Conservation (phyloP, 192 early-diverging fungal genomes). For the Fimicolochytrium jonesii region DNA sequence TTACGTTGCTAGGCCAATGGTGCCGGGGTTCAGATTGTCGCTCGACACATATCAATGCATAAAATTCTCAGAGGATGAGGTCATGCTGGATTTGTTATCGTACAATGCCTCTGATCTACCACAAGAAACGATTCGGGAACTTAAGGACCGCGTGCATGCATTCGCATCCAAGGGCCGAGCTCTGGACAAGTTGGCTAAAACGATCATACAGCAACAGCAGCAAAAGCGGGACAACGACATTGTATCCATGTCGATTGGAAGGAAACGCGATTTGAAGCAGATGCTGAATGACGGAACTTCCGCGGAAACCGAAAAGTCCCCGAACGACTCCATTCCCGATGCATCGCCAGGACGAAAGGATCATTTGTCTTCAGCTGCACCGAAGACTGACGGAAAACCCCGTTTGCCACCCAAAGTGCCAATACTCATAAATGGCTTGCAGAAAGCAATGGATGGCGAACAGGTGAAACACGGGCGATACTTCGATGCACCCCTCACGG, state of each 20-base stretch:
- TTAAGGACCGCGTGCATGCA: constrained; percentile 1
- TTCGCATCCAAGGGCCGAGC: not conserved
- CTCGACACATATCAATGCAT: too few species aligned
- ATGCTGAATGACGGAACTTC: too few species aligned
- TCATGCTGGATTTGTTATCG: not conserved
- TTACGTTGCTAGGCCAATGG: not conserved
- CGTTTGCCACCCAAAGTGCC: not conserved
- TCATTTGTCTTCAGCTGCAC: too few species aligned
- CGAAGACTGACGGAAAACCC: too few species aligned
- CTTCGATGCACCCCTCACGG: constrained; percentile 1
- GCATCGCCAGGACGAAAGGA: too few species aligned
- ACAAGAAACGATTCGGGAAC: not conserved
- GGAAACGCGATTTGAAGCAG: too few species aligned
- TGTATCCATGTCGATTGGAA: too few species aligned
- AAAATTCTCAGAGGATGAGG: constrained; percentile 13
- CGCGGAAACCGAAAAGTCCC: too few species aligned
- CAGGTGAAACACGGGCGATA: not conserved
- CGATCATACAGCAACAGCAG: not conserved
- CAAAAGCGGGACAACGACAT: too few species aligned
- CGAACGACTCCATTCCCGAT: too few species aligned
- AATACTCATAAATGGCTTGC: constrained; percentile 5
- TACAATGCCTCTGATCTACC: not conserved
- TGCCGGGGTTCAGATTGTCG: not conserved
- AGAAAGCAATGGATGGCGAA: not conserved
- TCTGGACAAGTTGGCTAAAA: not conserved